Conservation (phyloP, 1,284 basidiomycete genomes). For the Xerocomus minutiporus region DNA sequence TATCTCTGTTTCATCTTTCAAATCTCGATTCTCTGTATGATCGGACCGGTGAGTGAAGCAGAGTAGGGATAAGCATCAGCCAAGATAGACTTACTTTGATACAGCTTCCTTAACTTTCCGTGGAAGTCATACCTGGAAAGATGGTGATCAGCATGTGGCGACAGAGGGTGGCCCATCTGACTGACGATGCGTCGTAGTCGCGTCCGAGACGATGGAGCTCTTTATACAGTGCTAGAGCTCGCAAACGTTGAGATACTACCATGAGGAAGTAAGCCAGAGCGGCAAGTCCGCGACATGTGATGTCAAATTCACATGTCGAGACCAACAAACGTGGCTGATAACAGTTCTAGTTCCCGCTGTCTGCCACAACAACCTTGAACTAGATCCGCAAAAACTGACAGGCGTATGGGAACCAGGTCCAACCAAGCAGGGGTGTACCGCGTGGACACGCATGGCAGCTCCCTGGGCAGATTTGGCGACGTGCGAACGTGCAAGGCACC, state of each 20-base stretch:
- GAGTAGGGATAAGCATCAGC: not conserved
- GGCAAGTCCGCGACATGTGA: not conserved
- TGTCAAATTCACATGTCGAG: not conserved
- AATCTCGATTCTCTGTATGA: conserved; percentile 61
- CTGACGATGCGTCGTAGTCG: conserved; percentile 74
- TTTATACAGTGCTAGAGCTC: conserved; percentile 70
- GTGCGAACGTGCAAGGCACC: conserved; percentile 27
- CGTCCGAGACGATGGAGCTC: conserved; percentile 72
- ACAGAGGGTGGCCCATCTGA: conserved; percentile 17
- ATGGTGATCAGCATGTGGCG: conserved; percentile 9
- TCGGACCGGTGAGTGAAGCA: not conserved
- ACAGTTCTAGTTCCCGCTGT: not conserved
- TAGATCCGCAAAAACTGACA: not conserved
- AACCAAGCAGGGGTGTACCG: not conserved
- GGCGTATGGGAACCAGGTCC: not conserved
- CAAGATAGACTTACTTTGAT: conserved; percentile 50
- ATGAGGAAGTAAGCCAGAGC: conserved; percentile 19
- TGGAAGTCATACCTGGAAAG: conserved; percentile 67
- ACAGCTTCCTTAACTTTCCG: conserved; percentile 61
- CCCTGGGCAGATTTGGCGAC: not conserved
- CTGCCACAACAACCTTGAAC: not conserved
- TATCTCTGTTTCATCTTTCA: conserved; percentile 69
- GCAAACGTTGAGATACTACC: conserved; percentile 42
- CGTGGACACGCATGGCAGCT: not conserved
- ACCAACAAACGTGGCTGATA: not conserved